These are phyloP conservation scores for Vigna mungo DNA, from an alignment of 306 rosid species.

Conservation along the genomic window DNA sequence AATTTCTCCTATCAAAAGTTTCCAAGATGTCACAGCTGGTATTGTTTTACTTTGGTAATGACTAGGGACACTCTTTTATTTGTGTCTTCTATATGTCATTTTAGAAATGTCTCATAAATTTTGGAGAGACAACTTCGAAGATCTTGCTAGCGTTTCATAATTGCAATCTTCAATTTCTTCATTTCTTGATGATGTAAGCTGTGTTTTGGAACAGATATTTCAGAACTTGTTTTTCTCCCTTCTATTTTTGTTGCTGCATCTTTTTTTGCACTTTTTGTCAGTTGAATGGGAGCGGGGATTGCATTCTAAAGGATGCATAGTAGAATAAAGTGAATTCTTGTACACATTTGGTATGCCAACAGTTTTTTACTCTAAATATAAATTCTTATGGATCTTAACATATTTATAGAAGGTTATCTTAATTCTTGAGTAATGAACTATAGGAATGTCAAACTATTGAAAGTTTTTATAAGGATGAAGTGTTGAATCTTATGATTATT, in stretches of 20 bases:
- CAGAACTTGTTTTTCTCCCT: neutral
- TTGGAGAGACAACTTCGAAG: slow-evolving; percentile 4
- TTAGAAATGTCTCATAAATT: neutral
- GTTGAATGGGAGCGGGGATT: slow-evolving; percentile 11
- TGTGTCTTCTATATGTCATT: neutral
- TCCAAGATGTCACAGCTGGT: slow-evolving; percentile 9
- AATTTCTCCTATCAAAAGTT: neutral
- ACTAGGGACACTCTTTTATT: neutral
- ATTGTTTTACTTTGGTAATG: neutral
- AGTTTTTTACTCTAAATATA: neutral
- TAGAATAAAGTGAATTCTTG: slow-evolving; percentile 13
- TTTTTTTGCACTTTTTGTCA: neutral
- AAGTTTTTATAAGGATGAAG: slow-evolving; percentile 1
- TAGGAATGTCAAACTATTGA: slow-evolving; percentile 18
- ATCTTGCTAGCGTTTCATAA: neutral
- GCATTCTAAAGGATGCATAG: neutral
- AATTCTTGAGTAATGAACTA: slow-evolving; percentile 27
- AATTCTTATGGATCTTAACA: slow-evolving; percentile 6
- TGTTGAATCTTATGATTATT: slow-evolving; percentile 23
- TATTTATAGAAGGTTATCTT: slow-evolving; percentile 16
- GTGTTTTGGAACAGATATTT: slow-evolving; percentile 31
- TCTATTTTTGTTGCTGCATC: neutral
- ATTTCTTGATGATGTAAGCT: slow-evolving; percentile 16
- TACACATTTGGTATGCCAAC: neutral
- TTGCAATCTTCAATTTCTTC: neutral